phyloP scores from a whole-genome alignment of 768 basidiomycete species.

The Suillus americanus region DNA sequence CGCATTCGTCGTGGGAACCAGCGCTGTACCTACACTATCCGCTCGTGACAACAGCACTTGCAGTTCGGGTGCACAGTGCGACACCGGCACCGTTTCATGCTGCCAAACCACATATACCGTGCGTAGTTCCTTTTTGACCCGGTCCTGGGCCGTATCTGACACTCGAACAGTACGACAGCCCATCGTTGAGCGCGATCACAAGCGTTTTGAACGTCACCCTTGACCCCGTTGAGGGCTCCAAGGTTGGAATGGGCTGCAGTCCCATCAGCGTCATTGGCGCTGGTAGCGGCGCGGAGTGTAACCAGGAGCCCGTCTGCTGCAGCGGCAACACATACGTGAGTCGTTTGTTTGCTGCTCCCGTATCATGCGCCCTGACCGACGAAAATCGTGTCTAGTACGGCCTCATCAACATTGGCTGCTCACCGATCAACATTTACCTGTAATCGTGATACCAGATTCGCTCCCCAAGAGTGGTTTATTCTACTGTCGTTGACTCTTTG shows the following conservation, averaged over 20 bases:
- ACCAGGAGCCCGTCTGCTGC: slow-evolving; percentile 9
- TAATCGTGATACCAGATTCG: not conserved
- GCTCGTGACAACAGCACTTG: slow-evolving; percentile 5
- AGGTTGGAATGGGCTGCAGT: slow-evolving; percentile 5
- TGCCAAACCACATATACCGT: slow-evolving; percentile 28
- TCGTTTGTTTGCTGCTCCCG: not conserved
- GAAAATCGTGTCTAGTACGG: not conserved
- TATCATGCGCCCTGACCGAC: not conserved
- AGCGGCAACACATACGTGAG: slow-evolving; percentile 10
- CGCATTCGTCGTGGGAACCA: slow-evolving; percentile 2
- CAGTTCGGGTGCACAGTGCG: slow-evolving; percentile 20
- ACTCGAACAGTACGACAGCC: not conserved
- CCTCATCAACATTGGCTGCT: slow-evolving; percentile 2
- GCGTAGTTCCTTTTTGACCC: not conserved
- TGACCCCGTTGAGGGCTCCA: not conserved
- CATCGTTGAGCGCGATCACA: not conserved
- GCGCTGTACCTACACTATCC: slow-evolving; percentile 1
- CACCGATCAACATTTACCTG: not conserved
- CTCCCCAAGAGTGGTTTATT: not conserved
- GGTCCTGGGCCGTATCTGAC: not conserved
- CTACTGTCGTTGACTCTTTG: not conserved
- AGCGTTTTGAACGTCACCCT: not conserved
- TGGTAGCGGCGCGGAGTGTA: slow-evolving; percentile 6
- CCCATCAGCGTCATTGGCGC: slow-evolving; percentile 6
- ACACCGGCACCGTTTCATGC: slow-evolving; percentile 30